Conservation (phyloP, 2,329 filamentous ascomycete species). For the Beauveria asiatica region DNA sequence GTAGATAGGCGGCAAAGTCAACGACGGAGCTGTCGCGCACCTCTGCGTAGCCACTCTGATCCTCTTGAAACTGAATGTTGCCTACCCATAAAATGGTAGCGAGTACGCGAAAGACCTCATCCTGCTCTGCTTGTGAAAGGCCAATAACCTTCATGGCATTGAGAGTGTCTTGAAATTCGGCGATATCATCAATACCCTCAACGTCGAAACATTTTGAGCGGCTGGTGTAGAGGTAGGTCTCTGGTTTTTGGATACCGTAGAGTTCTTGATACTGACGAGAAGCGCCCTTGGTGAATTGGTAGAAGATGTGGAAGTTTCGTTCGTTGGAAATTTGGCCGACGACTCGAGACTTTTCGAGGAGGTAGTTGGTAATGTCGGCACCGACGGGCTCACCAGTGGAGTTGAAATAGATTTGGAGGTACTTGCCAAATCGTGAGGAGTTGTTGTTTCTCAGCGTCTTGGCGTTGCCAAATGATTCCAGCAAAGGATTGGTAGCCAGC, state of each 20-base stretch:
- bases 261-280: conserved; percentile 75
- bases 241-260: conserved; percentile 86
- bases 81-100: conserved; percentile 88
- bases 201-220: conserved; percentile 92
- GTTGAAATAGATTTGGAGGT: conserved; percentile 96
- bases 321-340: conserved; percentile 93
- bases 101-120: conserved; percentile 94
- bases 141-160: conserved; percentile 95
- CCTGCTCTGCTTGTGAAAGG: conserved; percentile 77
- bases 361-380: conserved; percentile 96
- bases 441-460: conserved; percentile 99
- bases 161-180: conserved; percentile 82
- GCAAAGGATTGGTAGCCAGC: conserved; percentile 89
- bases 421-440: conserved; percentile 96
- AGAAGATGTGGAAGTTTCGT: conserved; percentile 98
- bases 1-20: conserved; percentile 86
- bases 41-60: conserved; percentile 79
- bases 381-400: conserved; percentile 82
- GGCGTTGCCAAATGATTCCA: conserved; percentile 97
- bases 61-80: conserved; percentile 85
- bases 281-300: conserved; percentile 94
- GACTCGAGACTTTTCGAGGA: conserved; percentile 90
- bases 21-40: conserved; percentile 86
- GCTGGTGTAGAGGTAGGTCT: conserved; percentile 90
- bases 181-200: conserved; percentile 82